Conservation (phyloP, 139 green algal species). For the Chlamydomonas eustigma region DNA sequence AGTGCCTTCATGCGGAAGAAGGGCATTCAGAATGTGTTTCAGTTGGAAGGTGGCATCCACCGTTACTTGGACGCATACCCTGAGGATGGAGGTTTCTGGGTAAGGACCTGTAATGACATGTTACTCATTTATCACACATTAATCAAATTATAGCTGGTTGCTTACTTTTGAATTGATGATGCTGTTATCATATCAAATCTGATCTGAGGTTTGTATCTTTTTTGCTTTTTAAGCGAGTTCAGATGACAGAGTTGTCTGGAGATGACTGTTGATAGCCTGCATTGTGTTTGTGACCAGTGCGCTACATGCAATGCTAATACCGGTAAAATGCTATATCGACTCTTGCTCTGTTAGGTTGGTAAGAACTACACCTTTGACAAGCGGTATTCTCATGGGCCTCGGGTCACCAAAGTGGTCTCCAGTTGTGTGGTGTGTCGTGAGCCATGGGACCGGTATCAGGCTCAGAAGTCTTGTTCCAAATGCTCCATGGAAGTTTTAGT, state of each 20-base stretch:
- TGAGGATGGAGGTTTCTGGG: slow-evolving; percentile 55
- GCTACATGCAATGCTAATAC: too few species aligned
- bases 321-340: too few species aligned
- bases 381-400: slow-evolving; percentile 7
- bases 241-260: too few species aligned
- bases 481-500: slow-evolving; percentile 8
- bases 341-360: slow-evolving; percentile 26
- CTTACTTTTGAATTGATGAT: too few species aligned
- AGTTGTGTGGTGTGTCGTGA: slow-evolving; percentile 4
- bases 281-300: too few species aligned
- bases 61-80: slow-evolving; percentile 65
- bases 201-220: too few species aligned
- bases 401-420: not conserved
- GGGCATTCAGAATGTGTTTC: slow-evolving; percentile 55
- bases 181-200: too few species aligned
- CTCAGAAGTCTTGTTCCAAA: slow-evolving; percentile 2
- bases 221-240: too few species aligned
- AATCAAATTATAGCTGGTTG: too few species aligned
- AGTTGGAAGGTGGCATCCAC: slow-evolving; percentile 60
- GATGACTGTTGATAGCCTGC: too few species aligned
- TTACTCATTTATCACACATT: too few species aligned
- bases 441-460: slow-evolving; percentile 7
- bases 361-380: slow-evolving; percentile 66
- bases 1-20: slow-evolving; percentile 50
- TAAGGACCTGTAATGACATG: too few species aligned